Base-by-base conservation (phyloP, 1,284 basidiomycete genomes). In the Austroboletus novae-zelandiae region DNA sequence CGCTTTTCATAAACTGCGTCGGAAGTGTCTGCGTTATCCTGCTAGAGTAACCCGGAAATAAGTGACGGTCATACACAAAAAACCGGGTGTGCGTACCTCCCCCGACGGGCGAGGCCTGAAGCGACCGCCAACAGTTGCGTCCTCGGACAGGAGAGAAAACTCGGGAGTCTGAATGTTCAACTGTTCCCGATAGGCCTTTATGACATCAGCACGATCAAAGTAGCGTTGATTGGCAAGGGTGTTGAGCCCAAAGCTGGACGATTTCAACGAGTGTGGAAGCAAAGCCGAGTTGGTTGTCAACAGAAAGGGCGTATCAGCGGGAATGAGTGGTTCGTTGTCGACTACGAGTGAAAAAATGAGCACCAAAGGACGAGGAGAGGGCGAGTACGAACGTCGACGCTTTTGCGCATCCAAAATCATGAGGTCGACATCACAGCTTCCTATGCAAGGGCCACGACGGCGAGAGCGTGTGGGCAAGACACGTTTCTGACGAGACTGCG, bases 1-100 rank as follows among this genome's bases (percentile, higher is more conserved):
- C 91, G 80, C 52, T 83, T 83, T 66, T 89, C 82, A 65, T 94
- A 97, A n/a, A 81, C 81, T 15, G 81, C 81, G 71, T 96, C 94
- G 5, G 88, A 89, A 2, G 86, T 90, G 67, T 94, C 91, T 54
- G 80, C 75, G 17, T 71, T 69, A 41, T 79, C 77, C 34, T 67
- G 67, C 56, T 59, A 40, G 39, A 41, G 42, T n/a, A 43, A 31
- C 39, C 15, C 7, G 18, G 30, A 40, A 41, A 46, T 53, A 54
- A 34, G 42, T 64, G 51, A 57, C 39, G 50, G 44, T 31, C 46
- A 39, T 34, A 37, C 39, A 40, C 34, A 47, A 32, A 50, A 45
- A 56, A 57, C 35, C 43, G 39, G 36, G 46, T 34, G 52, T 52
- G 75, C 85, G 67, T 64, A 90, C 88, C 66, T 86, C 84, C 64